Evolutionary conservation across 1,284 basidiomycete genomes (phyloP).

Genomic region (Trichosporon sp.): DNA sequence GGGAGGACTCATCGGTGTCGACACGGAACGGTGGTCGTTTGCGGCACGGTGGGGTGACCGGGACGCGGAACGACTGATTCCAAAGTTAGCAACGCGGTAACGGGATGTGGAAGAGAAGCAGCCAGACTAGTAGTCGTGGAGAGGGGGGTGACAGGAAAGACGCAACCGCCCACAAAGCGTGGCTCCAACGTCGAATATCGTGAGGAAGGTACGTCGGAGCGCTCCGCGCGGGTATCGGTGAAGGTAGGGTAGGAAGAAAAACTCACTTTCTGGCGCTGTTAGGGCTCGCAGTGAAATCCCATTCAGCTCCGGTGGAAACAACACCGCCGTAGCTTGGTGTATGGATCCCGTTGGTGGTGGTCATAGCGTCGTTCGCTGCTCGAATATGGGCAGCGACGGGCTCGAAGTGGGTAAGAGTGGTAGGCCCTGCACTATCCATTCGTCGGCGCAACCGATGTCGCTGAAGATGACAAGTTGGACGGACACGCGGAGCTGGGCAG

Average conservation of each 20-base stretch:
- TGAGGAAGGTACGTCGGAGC: slow-evolving; percentile 1
- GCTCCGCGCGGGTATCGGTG: neutral
- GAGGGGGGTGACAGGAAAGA: neutral
- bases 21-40: slow-evolving; percentile 31
- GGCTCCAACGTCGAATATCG: neutral
- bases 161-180: neutral
- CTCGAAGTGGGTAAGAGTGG: slow-evolving; percentile 35
- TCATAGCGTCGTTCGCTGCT: slow-evolving; percentile 43
- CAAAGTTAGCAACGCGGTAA: slow-evolving; percentile 16
- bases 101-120: neutral
- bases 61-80: slow-evolving; percentile 44
- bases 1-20: slow-evolving; percentile 28
- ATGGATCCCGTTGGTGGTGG: slow-evolving; percentile 50
- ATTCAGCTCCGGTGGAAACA: slow-evolving; percentile 58
- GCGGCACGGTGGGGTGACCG: slow-evolving; percentile 47
- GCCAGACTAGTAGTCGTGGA: slow-evolving; percentile 6
- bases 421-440: slow-evolving; percentile 19
- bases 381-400: slow-evolving; percentile 48
- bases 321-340: slow-evolving; percentile 65
- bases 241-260: neutral
- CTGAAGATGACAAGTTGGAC: slow-evolving; percentile 9
- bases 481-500: slow-evolving; percentile 14
- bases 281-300: slow-evolving; percentile 51
- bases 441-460: slow-evolving; percentile 14
- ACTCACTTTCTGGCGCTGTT: slow-evolving; percentile 41